Conservation (phyloP, 208 protist species). For the Trypanosoma lewisi region DNA sequence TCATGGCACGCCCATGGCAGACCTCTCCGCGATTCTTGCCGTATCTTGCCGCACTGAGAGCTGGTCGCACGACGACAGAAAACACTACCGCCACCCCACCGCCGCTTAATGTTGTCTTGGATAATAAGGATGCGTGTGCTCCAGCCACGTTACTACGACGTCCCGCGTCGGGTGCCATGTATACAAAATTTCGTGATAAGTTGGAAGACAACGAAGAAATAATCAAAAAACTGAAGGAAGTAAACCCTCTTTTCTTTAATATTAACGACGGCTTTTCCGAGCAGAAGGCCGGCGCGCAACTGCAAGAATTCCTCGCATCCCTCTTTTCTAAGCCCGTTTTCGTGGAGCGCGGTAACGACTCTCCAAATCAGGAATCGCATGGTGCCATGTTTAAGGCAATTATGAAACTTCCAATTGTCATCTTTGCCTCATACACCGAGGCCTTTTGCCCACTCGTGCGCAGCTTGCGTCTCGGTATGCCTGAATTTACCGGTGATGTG, state of each 20-base stretch:
- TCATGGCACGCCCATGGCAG: slow-evolving; percentile 61
- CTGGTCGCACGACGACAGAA: slow-evolving; percentile 5
- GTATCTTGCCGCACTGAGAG: slow-evolving; percentile 28
- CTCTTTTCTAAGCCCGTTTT: slow-evolving; percentile 16
- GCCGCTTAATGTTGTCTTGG: slow-evolving; percentile 30
- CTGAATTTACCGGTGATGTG: slow-evolving; percentile 10
- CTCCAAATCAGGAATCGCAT: neutral
- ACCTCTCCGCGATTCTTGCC: slow-evolving; percentile 44
- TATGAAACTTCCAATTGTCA: slow-evolving; percentile 53
- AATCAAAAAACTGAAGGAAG: slow-evolving; percentile 8
- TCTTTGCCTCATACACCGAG: slow-evolving; percentile 38
- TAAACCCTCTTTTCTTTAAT: slow-evolving; percentile 27
- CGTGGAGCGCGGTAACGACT: slow-evolving; percentile 2
- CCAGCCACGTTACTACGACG: slow-evolving; percentile 17
- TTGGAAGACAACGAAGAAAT: neutral
- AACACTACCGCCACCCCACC: neutral
- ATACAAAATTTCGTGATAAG: slow-evolving; percentile 20
- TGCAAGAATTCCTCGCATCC: slow-evolving; percentile 7
- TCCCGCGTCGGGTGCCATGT: slow-evolving; percentile 9
- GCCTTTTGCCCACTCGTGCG: slow-evolving; percentile 47
- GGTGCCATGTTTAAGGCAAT: slow-evolving; percentile 23
- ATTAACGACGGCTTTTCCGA: slow-evolving; percentile 23
- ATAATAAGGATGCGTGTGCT: slow-evolving; percentile 58
- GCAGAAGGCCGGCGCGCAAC: neutral
- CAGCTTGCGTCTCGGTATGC: slow-evolving; percentile 43